Base-by-base conservation (phyloP, 2,329 filamentous ascomycete species). In the Emergomyces orientalis region DNA sequence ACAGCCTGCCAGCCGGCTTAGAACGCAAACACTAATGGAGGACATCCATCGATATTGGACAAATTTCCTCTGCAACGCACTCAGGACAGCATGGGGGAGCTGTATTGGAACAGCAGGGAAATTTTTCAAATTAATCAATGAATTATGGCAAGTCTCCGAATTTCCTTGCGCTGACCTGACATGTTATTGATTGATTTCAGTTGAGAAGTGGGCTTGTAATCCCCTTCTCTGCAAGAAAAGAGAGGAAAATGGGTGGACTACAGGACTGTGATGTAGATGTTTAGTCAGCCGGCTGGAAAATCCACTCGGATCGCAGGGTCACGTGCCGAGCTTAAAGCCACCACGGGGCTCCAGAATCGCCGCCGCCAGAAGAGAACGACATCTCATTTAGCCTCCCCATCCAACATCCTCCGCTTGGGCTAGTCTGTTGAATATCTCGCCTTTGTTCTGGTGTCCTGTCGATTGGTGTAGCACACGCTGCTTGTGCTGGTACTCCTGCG, bases 41-140 rank as follows among this genome's bases (percentile, higher is more conserved):
- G 58, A 65, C 63, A 64, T 65, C 64, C 64, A 64, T 64, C 39
- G 58, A 64, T 45, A 37, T 43, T 9, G 25, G n/a, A 45, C n/a
- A 30, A 43, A 57, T 37, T 14, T 37, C 14, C 43, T 6, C 22
- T 22, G n/a, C 9, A 32, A 17, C 19, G 34, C n/a, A 4, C 5
- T 3, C 5, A 57, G 54, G n/a, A 41, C n/a, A 27, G 22, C 6
- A 57, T 41, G 13, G n/a, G 32, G 34, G 34, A 57, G n/a, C 52
- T 37, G 52, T 7, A 55, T 13, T 6, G 7, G 11, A 55, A 54
- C 51, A 9, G 30, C 19, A 22, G 9, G 30, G 27, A 3, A 55
- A 37, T 37, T 37, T 22, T 7, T 19, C 4, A 37, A 22, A 37
- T 14, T 22, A 32, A 57, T 39, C 30, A 37, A 39, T 39, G n/a